These are phyloP conservation scores for Aspergillus cavernicola DNA, from an alignment of 495 filamentous ascomycete genomes.

Conservation along the genomic window DNA sequence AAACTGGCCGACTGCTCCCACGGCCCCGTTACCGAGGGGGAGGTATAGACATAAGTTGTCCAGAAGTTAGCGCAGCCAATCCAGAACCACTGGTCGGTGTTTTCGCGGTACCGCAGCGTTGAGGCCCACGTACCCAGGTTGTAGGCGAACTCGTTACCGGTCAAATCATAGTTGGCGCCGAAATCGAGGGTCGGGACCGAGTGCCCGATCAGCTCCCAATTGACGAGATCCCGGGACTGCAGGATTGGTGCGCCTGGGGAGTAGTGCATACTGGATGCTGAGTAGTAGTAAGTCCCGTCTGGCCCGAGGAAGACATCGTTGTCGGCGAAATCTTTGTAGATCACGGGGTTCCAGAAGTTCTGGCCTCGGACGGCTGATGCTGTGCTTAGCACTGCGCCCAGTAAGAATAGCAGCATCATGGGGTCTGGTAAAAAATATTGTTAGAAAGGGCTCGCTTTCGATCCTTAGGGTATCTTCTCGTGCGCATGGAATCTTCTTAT, in stretches of 20 bases:
- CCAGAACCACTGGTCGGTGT: constrained; percentile 52
- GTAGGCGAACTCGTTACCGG: constrained; percentile 42
- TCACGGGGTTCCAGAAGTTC: constrained; percentile 48
- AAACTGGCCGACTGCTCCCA: constrained; percentile 36
- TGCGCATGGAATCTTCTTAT: no score
- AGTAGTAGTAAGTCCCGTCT: constrained; percentile 48
- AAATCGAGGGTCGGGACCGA: constrained; percentile 50
- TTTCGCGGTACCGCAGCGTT: constrained; percentile 47
- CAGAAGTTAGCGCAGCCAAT: constrained; percentile 51
- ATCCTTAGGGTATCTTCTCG: no score
- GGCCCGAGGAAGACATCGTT: constrained; percentile 44
- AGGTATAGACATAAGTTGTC: constrained; percentile 50
- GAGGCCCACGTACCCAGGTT: constrained; percentile 54
- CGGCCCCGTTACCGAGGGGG: constrained; percentile 29
- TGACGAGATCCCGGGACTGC: constrained; percentile 51
- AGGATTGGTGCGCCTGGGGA: constrained; percentile 59
- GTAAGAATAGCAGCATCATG: no score
- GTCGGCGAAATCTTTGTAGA: constrained; percentile 44
- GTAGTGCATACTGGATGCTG: constrained; percentile 55
- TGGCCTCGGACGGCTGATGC: no score
- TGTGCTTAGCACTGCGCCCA: no score
- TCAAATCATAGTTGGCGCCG: constrained; percentile 46
- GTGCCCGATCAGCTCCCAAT: constrained; percentile 54
- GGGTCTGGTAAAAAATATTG: no score
- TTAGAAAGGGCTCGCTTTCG: no score